Percentiles rank a stretch among this genome's conserved stretches.
phyloP scores from a whole-genome alignment of 441 rosid genomes.

The Arabidopsis lyrata region DNA sequence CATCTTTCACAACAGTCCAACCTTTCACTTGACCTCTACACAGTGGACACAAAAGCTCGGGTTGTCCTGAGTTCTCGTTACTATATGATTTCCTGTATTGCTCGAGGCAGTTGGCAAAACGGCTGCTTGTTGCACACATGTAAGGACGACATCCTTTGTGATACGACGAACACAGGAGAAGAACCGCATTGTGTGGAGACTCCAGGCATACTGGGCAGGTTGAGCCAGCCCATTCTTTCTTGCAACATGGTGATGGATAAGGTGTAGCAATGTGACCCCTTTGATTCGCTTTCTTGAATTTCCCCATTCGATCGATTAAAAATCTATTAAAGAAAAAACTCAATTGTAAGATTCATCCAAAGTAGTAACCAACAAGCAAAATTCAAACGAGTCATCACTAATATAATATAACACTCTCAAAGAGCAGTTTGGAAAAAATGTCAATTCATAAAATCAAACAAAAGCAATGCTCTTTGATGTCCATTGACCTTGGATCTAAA shows the following conservation, averaged over 20 bases:
- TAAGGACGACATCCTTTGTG: slow-evolving; percentile 76
- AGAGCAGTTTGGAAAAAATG: background rate
- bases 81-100: slow-evolving; percentile 68
- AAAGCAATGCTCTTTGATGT: background rate
- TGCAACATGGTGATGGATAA: slow-evolving; percentile 40
- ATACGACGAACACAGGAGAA: slow-evolving; percentile 68
- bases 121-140: slow-evolving; percentile 74
- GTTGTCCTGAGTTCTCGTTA: slow-evolving; percentile 50
- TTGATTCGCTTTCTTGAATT: slow-evolving; percentile 43
- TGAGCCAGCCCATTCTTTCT: slow-evolving; percentile 57
- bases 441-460: background rate
- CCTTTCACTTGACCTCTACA: slow-evolving; percentile 81
- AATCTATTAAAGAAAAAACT: slow-evolving; percentile 28
- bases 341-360: slow-evolving; percentile 18
- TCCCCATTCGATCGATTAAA: slow-evolving; percentile 37
- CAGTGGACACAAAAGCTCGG: slow-evolving; percentile 66
- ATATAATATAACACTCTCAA: background rate
- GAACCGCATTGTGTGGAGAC: slow-evolving; percentile 75
- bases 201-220: slow-evolving; percentile 72
- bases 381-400: slow-evolving; percentile 10
- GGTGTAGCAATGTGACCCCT: slow-evolving; percentile 24
- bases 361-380: slow-evolving; percentile 29
- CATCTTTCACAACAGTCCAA: slow-evolving; percentile 72
- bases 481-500: slow-evolving; percentile 27
- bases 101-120: slow-evolving; percentile 70